These are phyloP conservation scores for Aspergillus sp. DNA, from an alignment of 2,329 filamentous ascomycete species.

Conservation along the genomic window DNA sequence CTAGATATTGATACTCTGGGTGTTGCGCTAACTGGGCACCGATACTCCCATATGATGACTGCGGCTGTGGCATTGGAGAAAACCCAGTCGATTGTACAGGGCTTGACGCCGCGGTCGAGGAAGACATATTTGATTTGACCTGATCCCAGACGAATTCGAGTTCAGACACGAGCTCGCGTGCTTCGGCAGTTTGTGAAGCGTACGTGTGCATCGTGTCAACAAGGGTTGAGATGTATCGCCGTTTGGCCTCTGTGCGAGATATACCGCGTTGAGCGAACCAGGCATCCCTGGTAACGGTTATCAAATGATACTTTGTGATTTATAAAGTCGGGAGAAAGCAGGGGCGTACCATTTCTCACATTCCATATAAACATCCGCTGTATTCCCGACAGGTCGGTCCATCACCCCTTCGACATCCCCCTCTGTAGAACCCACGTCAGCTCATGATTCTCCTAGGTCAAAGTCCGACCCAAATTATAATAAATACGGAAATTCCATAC, in stretches of 20 bases:
- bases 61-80: conserved; percentile 30
- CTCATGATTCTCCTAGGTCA: background rate
- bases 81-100: conserved; percentile 32
- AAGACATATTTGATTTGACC: conserved; percentile 78
- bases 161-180: conserved; percentile 82
- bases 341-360: conserved; percentile 64
- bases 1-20: conserved; percentile 46
- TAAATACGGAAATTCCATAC: conserved; percentile 35
- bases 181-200: conserved; percentile 77
- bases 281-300: conserved; percentile 65
- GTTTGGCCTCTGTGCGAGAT: conserved; percentile 87
- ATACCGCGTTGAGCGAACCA: conserved; percentile 88
- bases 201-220: conserved; percentile 98
- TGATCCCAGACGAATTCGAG: conserved; percentile 99
- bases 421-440: conserved; percentile 53
- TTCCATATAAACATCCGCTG: conserved; percentile 53
- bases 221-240: conserved; percentile 86
- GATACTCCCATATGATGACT: conserved; percentile 37
- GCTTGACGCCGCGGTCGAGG: conserved; percentile 45
- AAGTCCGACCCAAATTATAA: background rate
- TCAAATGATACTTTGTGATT: background rate
- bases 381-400: conserved; percentile 67
- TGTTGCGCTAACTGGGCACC: conserved; percentile 35
- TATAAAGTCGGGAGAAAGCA: too few species aligned
- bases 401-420: conserved; percentile 94